Conservation (phyloP, 768 basidiomycete species). For the Suillus subaureus region DNA sequence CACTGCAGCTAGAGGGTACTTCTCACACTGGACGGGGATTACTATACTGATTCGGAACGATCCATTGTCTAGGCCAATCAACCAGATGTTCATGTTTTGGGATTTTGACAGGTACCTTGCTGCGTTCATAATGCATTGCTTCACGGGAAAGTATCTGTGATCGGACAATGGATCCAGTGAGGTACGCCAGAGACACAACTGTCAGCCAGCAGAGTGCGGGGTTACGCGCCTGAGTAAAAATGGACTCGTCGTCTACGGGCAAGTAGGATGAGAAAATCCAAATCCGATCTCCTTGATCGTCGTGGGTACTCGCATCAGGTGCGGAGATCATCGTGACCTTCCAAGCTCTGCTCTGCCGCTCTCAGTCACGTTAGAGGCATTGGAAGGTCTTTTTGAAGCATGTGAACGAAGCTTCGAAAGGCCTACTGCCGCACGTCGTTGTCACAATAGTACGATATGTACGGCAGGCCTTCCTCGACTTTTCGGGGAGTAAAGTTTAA, state of each 20-base stretch:
- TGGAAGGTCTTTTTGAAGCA: neutral
- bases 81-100: neutral
- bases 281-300: slow-evolving; percentile 20
- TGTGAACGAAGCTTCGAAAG: slow-evolving; percentile 11
- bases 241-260: neutral
- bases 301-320: slow-evolving; percentile 25
- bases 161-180: slow-evolving; percentile 7
- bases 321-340: slow-evolving; percentile 15
- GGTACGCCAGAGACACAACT: neutral
- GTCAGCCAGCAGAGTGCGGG: slow-evolving; percentile 1
- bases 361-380: too few relatives aligned
- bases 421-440: neutral
- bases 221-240: slow-evolving; percentile 15
- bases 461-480: slow-evolving; percentile 12
- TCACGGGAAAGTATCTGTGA: slow-evolving; percentile 4
- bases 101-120: neutral
- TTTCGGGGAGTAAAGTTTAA: neutral
- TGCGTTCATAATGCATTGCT: slow-evolving; percentile 9
- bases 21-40: slow-evolving; percentile 33
- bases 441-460: slow-evolving; percentile 4
- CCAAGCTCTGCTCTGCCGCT: slow-evolving; percentile 12
- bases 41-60: slow-evolving; percentile 9
- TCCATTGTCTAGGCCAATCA: slow-evolving; percentile 1
- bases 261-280: slow-evolving; percentile 10
- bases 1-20: slow-evolving; percentile 4